A percentile compares a stretch with the other conserved stretches of the same genome.
phyloP scores from a whole-genome alignment of 2,329 filamentous ascomycete genomes.

The Penicillium sp. region DNA sequence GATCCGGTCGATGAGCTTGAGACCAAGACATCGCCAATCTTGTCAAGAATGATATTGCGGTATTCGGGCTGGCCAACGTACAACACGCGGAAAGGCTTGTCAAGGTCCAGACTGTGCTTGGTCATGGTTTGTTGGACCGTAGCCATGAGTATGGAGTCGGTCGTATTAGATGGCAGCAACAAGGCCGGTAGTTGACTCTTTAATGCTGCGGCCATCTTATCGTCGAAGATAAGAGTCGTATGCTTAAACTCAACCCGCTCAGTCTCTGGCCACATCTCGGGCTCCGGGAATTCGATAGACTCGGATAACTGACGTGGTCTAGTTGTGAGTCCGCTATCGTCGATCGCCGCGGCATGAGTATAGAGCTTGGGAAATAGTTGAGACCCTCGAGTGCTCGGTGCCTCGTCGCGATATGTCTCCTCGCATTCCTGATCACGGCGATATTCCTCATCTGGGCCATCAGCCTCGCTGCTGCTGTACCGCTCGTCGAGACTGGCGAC shows the following conservation, averaged over 20 bases:
- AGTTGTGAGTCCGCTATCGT: conserved; percentile 38
- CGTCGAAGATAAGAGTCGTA: conserved; percentile 39
- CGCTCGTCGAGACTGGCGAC: conserved; percentile 44
- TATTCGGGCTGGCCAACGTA: conserved; percentile 42
- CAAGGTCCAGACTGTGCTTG: conserved; percentile 37
- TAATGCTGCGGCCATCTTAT: conserved; percentile 28
- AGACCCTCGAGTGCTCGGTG: conserved; percentile 28
- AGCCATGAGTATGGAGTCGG: conserved; percentile 36
- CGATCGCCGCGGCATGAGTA: conserved; percentile 28
- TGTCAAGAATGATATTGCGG: conserved; percentile 45
- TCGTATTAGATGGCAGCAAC: conserved; percentile 8
- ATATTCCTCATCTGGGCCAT: conserved; percentile 32
- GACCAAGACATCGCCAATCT: conserved; percentile 49
- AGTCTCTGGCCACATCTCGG: conserved; percentile 39
- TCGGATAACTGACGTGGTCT: conserved; percentile 33
- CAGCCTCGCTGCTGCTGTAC: conserved; percentile 38
- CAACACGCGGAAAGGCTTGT: conserved; percentile 46
- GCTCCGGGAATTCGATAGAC: conserved; percentile 45
- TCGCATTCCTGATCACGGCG: conserved; percentile 26
- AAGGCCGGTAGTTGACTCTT: conserved; percentile 26
- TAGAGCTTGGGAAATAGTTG: conserved; percentile 32
- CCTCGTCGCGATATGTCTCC: conserved; percentile 21
- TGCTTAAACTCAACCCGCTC: conserved; percentile 44
- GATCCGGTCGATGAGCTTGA: conserved; percentile 37
- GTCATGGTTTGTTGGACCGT: conserved; percentile 47